These are phyloP conservation scores for Mycena chlorophos DNA, from an alignment of 768 basidiomycete genomes.

Conservation along the genomic window DNA sequence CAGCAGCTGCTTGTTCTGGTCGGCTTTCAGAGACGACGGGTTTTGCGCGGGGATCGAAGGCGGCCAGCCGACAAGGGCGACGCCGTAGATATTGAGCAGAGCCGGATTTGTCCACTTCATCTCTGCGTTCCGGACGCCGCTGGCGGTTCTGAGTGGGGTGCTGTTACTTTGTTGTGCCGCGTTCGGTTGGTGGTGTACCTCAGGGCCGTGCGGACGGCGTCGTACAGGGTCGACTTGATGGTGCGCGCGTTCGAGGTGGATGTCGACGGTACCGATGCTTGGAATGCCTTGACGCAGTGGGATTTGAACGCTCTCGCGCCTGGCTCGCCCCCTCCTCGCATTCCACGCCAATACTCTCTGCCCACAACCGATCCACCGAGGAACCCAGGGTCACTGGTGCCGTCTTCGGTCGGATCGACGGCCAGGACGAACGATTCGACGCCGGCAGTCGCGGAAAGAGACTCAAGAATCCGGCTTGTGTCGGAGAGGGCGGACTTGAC, in stretches of 20 bases:
- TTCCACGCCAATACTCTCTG: conserved; percentile 65
- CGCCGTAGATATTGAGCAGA: conserved; percentile 54
- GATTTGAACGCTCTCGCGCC: conserved; percentile 59
- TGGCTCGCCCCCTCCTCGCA: conserved; percentile 56
- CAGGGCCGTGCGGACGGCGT: conserved; percentile 51
- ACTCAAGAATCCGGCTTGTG: conserved; percentile 55
- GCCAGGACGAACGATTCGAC: conserved; percentile 64
- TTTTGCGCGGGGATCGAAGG: conserved; percentile 56
- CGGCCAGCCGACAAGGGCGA: conserved; percentile 67
- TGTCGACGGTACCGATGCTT: conserved; percentile 13
- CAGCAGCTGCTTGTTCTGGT: conserved; percentile 55
- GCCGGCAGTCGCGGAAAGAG: conserved; percentile 48
- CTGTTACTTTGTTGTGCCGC: conserved; percentile 9
- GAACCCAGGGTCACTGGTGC: conserved; percentile 51
- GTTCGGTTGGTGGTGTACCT: conserved; percentile 39
- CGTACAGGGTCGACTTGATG: conserved; percentile 60
- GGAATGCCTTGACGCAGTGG: conserved; percentile 37
- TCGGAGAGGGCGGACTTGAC: conserved; percentile 49
- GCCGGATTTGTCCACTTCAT: conserved; percentile 78
- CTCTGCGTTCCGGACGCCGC: conserved; percentile 64
- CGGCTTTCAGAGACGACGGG: conserved; percentile 56
- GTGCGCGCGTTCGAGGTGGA: conserved; percentile 1
- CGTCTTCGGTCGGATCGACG: conserved; percentile 55
- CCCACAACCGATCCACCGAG: conserved; percentile 62
- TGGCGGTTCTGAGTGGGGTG: conserved; percentile 44